Conservation (phyloP, 2,329 filamentous ascomycete genomes). For the Dactylellina sp. region DNA sequence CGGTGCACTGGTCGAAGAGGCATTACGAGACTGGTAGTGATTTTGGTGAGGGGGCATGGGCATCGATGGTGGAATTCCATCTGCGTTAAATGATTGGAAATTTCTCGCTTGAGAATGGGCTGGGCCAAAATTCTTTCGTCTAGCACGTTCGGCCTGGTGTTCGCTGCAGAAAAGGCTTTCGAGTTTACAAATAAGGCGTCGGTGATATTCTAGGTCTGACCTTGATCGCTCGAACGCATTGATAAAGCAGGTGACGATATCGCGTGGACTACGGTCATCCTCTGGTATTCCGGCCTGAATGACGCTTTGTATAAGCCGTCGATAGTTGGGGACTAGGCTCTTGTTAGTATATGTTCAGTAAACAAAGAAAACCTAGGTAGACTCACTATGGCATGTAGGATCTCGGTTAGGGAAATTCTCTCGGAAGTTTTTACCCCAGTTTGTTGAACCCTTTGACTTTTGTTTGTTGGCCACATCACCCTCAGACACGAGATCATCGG, state of each 20-base stretch:
- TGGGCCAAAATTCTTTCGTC: no score
- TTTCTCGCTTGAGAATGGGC: no score
- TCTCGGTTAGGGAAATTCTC: constrained; percentile 1
- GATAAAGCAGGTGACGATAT: constrained; percentile 25
- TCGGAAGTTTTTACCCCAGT: constrained; percentile 20
- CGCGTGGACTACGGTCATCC: constrained; percentile 15
- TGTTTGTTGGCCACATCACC: background rate
- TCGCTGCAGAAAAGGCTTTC: background rate
- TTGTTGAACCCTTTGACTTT: constrained; percentile 8
- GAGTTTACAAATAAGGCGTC: constrained; percentile 17
- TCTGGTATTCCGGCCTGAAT: constrained; percentile 26
- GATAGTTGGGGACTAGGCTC: constrained; percentile 26
- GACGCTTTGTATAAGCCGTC: constrained; percentile 3
- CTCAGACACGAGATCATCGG: background rate
- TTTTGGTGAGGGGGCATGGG: no score
- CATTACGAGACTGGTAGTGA: no score
- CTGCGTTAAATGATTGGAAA: no score
- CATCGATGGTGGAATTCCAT: no score
- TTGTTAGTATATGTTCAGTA: background rate
- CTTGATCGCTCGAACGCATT: constrained; percentile 13
- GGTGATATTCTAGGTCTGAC: constrained; percentile 6
- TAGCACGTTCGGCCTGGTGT: background rate
- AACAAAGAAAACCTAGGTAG: background rate
- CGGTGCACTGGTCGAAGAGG: no score
- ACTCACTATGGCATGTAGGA: constrained; percentile 7